These are phyloP conservation scores for Arthrobotrys sinensis DNA, from an alignment of 2,329 filamentous ascomycete species.

Conservation along the genomic window DNA sequence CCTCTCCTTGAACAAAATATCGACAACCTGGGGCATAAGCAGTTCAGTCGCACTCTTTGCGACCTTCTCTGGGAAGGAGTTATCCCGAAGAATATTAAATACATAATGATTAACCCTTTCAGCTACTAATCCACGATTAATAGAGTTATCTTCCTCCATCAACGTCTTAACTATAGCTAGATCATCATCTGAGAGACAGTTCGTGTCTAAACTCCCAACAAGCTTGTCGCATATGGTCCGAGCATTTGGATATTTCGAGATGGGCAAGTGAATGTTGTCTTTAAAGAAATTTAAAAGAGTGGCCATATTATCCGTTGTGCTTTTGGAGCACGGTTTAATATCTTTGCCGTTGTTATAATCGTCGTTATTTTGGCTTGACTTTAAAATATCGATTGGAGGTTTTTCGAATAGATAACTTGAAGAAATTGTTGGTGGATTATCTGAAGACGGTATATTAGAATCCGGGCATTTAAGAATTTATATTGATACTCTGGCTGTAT, in stretches of 20 bases:
- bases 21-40: neutral
- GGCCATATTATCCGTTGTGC: neutral
- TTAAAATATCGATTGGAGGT: neutral
- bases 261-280: neutral
- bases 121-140: neutral
- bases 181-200: slow-evolving; percentile 13
- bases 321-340: neutral
- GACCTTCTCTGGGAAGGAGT: neutral
- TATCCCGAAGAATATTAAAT: neutral
- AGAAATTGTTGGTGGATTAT: neutral
- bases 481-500: no score
- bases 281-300: neutral
- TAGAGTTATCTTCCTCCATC: neutral
- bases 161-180: slow-evolving; percentile 4
- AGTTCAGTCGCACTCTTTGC: neutral
- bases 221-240: neutral
- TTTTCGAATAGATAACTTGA: neutral
- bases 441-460: no score
- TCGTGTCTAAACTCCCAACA: slow-evolving; percentile 7
- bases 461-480: no score
- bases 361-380: neutral
- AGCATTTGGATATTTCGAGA: neutral
- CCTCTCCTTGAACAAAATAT: neutral
- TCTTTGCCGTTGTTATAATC: neutral
- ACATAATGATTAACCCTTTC: slow-evolving; percentile 4